Percentiles rank a stretch among this genome's conserved stretches.
Conservation (phyloP, 75 land plant species). For the Larix kaempferi region DNA sequence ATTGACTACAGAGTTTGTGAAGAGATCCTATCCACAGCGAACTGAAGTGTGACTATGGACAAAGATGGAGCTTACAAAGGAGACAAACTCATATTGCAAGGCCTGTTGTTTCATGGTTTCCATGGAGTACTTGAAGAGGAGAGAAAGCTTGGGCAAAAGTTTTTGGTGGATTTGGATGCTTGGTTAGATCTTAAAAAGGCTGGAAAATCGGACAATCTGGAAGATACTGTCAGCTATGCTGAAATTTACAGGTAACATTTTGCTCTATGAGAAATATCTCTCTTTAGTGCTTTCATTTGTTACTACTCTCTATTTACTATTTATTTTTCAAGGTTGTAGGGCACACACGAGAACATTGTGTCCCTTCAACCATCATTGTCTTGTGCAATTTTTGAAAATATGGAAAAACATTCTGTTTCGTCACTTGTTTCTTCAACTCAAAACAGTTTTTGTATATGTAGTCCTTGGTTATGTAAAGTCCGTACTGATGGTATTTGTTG, state of each 20-base stretch:
- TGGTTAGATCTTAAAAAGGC: constrained; percentile 69
- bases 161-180: constrained; percentile 77
- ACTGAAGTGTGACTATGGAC: not conserved
- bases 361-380: not conserved
- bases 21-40: too few species aligned
- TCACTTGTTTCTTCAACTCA: not conserved
- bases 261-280: not conserved
- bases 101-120: constrained; percentile 75
- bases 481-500: not conserved
- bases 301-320: not conserved
- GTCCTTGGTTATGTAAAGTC: not conserved
- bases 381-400: not conserved
- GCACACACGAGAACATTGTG: not conserved
- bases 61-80: constrained; percentile 13
- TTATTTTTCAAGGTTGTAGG: not conserved
- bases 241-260: constrained; percentile 50
- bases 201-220: constrained; percentile 48
- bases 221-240: constrained; percentile 73
- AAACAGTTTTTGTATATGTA: not conserved
- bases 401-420: not conserved
- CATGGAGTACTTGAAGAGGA: constrained; percentile 81
- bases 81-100: constrained; percentile 72
- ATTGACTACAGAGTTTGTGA: not conserved
- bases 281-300: not conserved
- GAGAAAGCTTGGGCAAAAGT: constrained; percentile 67